These are phyloP conservation scores for Thuja plicata DNA, from an alignment of 83 land plant genomes.

Conservation along the genomic window DNA sequence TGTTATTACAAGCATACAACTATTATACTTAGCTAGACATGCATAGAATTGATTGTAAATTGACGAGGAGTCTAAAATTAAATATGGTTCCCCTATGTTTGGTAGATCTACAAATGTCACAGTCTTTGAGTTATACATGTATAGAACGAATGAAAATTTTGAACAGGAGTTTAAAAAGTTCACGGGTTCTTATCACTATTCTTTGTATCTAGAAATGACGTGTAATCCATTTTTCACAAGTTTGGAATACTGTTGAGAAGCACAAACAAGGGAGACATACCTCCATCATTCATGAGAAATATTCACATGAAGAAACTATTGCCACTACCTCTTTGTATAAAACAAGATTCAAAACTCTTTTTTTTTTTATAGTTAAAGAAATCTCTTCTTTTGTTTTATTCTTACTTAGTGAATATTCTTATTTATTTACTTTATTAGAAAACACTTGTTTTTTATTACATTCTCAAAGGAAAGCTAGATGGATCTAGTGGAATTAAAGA, in stretches of 20 bases:
- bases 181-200: not conserved
- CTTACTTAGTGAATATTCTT: not conserved
- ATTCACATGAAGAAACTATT: slow-evolving; percentile 92
- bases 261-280: slow-evolving; percentile 89
- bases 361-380: not conserved
- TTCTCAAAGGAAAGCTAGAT: slow-evolving; percentile 85
- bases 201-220: not conserved
- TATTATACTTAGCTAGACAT: not conserved
- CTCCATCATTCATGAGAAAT: slow-evolving; percentile 93
- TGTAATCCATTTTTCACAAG: slow-evolving; percentile 43
- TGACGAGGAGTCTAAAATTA: not conserved
- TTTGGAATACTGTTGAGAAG: slow-evolving; percentile 95
- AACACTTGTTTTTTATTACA: slow-evolving; percentile 84
- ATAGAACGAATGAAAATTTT: not conserved
- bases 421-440: slow-evolving; percentile 45
- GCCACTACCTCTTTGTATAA: slow-evolving; percentile 62
- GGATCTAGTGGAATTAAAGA: slow-evolving; percentile 94
- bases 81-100: not conserved
- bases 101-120: not conserved
- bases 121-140: not conserved
- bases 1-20: not conserved
- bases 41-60: not conserved
- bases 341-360: not conserved
- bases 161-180: not conserved
- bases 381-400: not conserved